These are phyloP conservation scores for Anisodus tanguticus DNA, from an alignment of 257 asterid genomes.

Conservation along the genomic window DNA sequence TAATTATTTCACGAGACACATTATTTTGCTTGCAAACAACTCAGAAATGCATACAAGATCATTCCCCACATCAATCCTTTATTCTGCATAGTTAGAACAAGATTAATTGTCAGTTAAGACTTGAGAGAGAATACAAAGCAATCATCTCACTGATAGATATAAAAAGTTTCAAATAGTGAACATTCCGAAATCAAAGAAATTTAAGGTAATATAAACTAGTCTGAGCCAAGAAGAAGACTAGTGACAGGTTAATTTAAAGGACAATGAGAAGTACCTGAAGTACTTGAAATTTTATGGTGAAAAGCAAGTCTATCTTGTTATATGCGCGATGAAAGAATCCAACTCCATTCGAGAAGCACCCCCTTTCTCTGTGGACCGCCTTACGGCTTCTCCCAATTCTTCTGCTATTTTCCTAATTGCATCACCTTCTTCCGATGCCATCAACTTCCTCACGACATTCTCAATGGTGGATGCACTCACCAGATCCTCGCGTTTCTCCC, in stretches of 20 bases:
- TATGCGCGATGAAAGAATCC: slow-evolving; percentile 14
- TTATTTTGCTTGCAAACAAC: background rate
- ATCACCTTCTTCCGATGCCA: background rate
- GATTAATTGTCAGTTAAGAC: no score
- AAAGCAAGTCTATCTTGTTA: slow-evolving; percentile 11
- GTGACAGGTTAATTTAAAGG: background rate
- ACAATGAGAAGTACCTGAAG: background rate
- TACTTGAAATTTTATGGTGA: slow-evolving; percentile 16
- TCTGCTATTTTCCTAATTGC: background rate
- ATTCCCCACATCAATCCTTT: no score
- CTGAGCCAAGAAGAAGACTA: background rate
- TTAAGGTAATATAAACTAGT: no score
- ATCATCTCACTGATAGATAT: no score
- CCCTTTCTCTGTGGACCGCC: background rate
- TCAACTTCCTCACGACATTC: slow-evolving; percentile 6
- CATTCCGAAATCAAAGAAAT: no score
- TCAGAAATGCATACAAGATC: background rate
- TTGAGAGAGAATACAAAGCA: background rate
- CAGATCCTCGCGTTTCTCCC: background rate
- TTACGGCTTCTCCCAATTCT: background rate
- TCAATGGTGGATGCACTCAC: background rate
- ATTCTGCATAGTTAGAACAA: no score
- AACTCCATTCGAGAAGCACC: background rate
- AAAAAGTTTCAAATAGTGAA: background rate
- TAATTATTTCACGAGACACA: no score